Evolutionary conservation across 345 rosid genomes (phyloP), one percentile per base, ranked within the genome.

Genomic region (Trapa bicornis): DNA sequence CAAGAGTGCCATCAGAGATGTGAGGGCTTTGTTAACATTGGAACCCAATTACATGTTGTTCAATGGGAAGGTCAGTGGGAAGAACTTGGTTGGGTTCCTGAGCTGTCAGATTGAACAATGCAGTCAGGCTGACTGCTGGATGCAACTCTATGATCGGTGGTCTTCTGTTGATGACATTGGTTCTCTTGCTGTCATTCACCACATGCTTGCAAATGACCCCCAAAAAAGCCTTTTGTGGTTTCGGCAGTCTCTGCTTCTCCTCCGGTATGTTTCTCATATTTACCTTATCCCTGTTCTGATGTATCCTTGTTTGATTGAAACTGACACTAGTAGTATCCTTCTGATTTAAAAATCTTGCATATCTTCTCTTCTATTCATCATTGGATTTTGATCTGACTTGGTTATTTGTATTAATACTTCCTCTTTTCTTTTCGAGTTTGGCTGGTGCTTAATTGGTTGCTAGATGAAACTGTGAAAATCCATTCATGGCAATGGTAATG

Each of bases 121-220:
- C 71, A 86, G 82, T 67, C 84, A 81, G 61, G 97, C 88, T 15
- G 94, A 88, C 68, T 90, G 92, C 75, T 93, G 98, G 97, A 79
- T 90, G 81, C 85, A 79, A 71, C 92, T 93, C 70, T 88, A 87
- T 62, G 96, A 88, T 16, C 75, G 86, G 73, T 93, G 98, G 98
- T 88, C 96, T 67, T 82, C 82, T n/a, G 95, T 90, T 5, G 98
- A 93, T 82, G 98, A 93, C 76, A 78, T 90, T 62, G 98, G 91
- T 37, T 89, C 95, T 33, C 79, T 93, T 72, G 90, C 97, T 69
- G 91, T 86, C 79, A 81, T 87, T 73, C 88, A 88, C 74, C 92
- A 85, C 78, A 93, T 93, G 97, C 87, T 93, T 63, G 80, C 47
- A 64, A 81, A 81, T 72, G 97, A 90, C 71, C 96, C 96, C 1